Evolutionary conservation across 495 filamentous ascomycete species (phyloP), one percentile per base, ranked within the genome.

Genomic region (Elasticomyces elasticus): DNA sequence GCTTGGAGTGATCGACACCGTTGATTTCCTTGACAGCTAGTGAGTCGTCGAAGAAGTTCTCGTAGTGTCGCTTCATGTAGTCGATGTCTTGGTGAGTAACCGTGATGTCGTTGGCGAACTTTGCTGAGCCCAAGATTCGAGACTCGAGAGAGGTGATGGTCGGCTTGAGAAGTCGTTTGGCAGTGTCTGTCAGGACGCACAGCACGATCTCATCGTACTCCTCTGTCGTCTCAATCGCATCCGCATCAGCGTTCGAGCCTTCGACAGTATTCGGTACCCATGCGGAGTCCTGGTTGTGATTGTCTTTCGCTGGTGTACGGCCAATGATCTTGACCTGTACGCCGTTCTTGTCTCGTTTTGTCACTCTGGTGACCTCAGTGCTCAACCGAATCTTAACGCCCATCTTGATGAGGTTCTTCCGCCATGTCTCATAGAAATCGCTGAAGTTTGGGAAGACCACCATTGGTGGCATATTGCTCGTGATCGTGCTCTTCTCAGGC

Each of bases 91-190:
- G 79, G 66, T 94, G 86, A 23, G 87, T 92, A 64, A 92, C 79
- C 24, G 87, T 94, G 58, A 91, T 79, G 65, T 94, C 86, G 71
- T 89, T 79, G 66, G 75, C 86, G 67, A 89, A 90, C 52, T 78
- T 81, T n/a, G 84, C 84, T 35, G 80, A 80, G 31, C 83, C 81
- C 0, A 91, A 78, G 30, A 91, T 80, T 23, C 71, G 78, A 26
- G 68, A 75, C 63, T 91, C 86, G 37, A 73, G 73, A 72, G 77
- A 78, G 24, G 77, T 80, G 24, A 84, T 74, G 26, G 80, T 78
- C 33, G 71, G 68, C 51, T 74, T 78, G 3, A 90, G 76, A 1
- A 91, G 72, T 10, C 76, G 74, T 48, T 81, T 78, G 9, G 86
- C 80, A 31, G 83, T 83, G 60, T 94, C 87, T 10, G 87, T 85